A percentile compares a stretch with the other conserved stretches of the same genome.
Evolutionary conservation across 2,329 filamentous ascomycete genomes (phyloP).

Genomic region (Nothomitra cinnamomea): DNA sequence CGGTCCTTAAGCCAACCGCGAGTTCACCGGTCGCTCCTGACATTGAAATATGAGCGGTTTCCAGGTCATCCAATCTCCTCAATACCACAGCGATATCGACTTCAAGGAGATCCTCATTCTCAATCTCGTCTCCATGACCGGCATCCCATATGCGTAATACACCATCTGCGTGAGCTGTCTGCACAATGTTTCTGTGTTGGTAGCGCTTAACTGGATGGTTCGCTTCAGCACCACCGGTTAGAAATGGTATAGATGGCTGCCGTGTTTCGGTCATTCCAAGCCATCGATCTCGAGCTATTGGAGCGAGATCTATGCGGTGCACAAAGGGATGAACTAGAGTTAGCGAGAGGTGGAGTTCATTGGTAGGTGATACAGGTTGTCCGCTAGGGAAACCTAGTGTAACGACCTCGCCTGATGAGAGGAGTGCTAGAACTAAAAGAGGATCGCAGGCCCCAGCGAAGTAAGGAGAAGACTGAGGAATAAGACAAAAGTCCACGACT

Average conservation of each 20-base stretch:
- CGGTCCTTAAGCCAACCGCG: constrained; percentile 60
- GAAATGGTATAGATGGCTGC: constrained; percentile 56
- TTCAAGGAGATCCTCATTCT: constrained; percentile 68
- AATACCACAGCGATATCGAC: constrained; percentile 73
- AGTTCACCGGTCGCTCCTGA: constrained; percentile 70
- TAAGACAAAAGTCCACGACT: constrained; percentile 62
- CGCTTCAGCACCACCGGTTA: constrained; percentile 64
- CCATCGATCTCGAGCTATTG: constrained; percentile 67
- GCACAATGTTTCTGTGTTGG: constrained; percentile 68
- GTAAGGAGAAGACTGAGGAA: constrained; percentile 70
- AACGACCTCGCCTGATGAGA: constrained; percentile 75
- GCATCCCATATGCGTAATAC: constrained; percentile 87
- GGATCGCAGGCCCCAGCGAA: constrained; percentile 82
- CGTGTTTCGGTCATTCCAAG: constrained; percentile 78
- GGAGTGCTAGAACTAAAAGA: constrained; percentile 60
- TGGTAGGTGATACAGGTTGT: constrained; percentile 78
- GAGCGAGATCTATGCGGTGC: constrained; percentile 51
- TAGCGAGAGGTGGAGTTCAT: constrained; percentile 76
- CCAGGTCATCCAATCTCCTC: constrained; percentile 58
- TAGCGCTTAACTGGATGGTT: constrained; percentile 55
- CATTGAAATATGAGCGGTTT: constrained; percentile 65
- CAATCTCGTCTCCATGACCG: constrained; percentile 82
- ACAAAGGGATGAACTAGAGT: constrained; percentile 85
- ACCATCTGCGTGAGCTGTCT: constrained; percentile 78
- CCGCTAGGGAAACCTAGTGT: constrained; percentile 88